Evolutionary conservation across 352 stramenopile genomes (phyloP).

Genomic region (Globisporangium mamillatum): DNA sequence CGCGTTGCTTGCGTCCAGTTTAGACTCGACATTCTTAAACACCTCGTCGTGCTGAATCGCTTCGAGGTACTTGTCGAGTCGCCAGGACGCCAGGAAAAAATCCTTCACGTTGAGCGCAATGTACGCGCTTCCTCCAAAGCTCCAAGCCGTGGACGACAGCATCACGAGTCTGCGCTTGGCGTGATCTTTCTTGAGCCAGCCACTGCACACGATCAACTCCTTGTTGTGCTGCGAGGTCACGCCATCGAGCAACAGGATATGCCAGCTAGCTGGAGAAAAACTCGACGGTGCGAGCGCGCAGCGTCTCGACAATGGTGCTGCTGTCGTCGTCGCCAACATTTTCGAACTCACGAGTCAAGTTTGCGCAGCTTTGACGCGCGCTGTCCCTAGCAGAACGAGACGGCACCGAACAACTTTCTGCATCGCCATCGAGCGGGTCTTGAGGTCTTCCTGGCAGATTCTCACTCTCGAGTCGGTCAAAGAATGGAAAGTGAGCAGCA

Average conservation of each 20-base stretch:
- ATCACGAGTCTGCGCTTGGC: not conserved
- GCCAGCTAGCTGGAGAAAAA: not conserved
- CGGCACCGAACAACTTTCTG: not conserved
- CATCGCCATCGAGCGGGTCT: not conserved
- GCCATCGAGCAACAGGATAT: not conserved
- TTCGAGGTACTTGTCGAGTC: not conserved
- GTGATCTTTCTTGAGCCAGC: not conserved
- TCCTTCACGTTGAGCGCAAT: not conserved
- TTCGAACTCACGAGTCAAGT: not conserved
- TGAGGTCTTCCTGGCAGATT: not conserved
- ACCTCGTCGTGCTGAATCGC: not conserved
- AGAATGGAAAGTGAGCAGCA: not conserved
- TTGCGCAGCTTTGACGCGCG: not conserved
- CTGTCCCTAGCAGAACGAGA: not conserved
- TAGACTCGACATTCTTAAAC: not conserved
- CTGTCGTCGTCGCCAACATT: not conserved
- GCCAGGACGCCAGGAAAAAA: not conserved
- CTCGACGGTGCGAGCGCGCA: not conserved
- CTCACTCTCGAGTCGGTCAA: not conserved
- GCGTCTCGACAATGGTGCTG: not conserved
- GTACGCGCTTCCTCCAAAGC: not conserved
- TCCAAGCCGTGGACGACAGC: not conserved
- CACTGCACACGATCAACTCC: not conserved
- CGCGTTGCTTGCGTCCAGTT: not conserved
- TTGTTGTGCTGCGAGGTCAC: not conserved